phyloP scores from a whole-genome alignment of 306 rosid species.

The Erythrophleum fordii region DNA sequence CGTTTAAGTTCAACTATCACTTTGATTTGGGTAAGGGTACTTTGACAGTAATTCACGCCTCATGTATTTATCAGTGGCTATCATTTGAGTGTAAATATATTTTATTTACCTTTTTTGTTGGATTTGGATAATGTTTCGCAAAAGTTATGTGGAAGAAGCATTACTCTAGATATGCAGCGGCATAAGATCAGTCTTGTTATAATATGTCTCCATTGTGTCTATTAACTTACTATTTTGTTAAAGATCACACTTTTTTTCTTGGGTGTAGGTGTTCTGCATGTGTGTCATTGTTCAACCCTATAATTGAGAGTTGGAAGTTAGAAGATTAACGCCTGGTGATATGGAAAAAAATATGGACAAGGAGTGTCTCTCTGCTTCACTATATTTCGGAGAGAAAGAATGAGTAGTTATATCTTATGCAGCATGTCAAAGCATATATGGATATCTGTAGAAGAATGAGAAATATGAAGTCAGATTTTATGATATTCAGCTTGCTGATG shows the following conservation, averaged over 20 bases:
- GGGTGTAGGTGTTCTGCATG: constrained; percentile 46
- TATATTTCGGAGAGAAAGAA: constrained; percentile 30
- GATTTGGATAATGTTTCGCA: background rate
- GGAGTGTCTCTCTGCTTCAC: constrained; percentile 16
- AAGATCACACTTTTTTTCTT: constrained; percentile 29
- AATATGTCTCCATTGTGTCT: background rate
- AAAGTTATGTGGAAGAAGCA: background rate
- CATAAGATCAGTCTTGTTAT: background rate
- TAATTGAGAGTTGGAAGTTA: constrained; percentile 4
- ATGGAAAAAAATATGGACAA: constrained; percentile 26
- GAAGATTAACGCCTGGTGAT: constrained; percentile 29
- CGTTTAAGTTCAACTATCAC: background rate
- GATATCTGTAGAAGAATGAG: constrained; percentile 23
- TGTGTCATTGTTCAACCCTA: background rate
- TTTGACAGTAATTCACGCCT: background rate
- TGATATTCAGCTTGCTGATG: constrained; percentile 21
- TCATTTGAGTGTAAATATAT: constrained; percentile 17
- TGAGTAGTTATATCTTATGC: constrained; percentile 39
- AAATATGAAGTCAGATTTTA: constrained; percentile 21
- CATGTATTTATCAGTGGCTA: background rate
- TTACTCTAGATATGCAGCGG: background rate
- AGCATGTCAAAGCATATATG: constrained; percentile 6
- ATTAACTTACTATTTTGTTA: background rate
- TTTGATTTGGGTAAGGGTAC: background rate
- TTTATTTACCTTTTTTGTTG: background rate